phyloP scores from a whole-genome alignment of 768 basidiomycete species.

The Trametes coccinea region DNA sequence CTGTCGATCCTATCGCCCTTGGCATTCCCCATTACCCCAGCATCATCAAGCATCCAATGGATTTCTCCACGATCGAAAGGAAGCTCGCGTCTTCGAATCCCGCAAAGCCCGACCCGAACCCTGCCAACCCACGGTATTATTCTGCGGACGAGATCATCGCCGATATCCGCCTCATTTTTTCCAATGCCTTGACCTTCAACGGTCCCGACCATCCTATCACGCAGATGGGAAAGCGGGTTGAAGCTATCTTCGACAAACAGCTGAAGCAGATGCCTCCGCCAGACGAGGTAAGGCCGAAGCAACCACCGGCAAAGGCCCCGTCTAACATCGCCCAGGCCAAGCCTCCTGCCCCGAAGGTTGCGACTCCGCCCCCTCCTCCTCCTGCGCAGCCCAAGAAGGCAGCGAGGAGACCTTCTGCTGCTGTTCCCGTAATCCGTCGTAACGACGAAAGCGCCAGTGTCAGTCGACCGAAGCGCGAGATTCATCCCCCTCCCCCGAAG shows the following conservation, averaged over 20 bases:
- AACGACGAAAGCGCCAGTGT: slow-evolving; percentile 57
- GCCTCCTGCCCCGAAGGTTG: slow-evolving; percentile 42
- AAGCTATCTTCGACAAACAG: slow-evolving; percentile 85
- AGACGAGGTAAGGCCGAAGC: slow-evolving; percentile 57
- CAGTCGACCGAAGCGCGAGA: slow-evolving; percentile 94
- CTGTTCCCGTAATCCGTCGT: slow-evolving; percentile 81
- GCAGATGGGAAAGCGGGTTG: slow-evolving; percentile 77
- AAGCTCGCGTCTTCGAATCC: slow-evolving; percentile 84
- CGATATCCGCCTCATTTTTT: slow-evolving; percentile 87
- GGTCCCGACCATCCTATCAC: slow-evolving; percentile 84
- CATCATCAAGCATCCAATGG: slow-evolving; percentile 92
- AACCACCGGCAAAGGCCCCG: neutral
- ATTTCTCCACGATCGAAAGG: slow-evolving; percentile 87
- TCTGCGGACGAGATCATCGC: slow-evolving; percentile 77
- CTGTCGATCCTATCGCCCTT: slow-evolving; percentile 85
- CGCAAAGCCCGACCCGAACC: slow-evolving; percentile 68
- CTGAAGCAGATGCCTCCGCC: slow-evolving; percentile 79
- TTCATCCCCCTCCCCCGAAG: slow-evolving; percentile 92
- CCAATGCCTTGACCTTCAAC: slow-evolving; percentile 90
- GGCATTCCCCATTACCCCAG: slow-evolving; percentile 85
- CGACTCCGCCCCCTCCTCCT: slow-evolving; percentile 43
- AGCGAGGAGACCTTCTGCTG: slow-evolving; percentile 73
- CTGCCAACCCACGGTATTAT: slow-evolving; percentile 72
- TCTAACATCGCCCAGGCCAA: slow-evolving; percentile 39
- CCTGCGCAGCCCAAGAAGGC: slow-evolving; percentile 46